These are phyloP conservation scores for Dysphania ambrosioides DNA, from an alignment of 148 eudicot species.

Conservation along the genomic window DNA sequence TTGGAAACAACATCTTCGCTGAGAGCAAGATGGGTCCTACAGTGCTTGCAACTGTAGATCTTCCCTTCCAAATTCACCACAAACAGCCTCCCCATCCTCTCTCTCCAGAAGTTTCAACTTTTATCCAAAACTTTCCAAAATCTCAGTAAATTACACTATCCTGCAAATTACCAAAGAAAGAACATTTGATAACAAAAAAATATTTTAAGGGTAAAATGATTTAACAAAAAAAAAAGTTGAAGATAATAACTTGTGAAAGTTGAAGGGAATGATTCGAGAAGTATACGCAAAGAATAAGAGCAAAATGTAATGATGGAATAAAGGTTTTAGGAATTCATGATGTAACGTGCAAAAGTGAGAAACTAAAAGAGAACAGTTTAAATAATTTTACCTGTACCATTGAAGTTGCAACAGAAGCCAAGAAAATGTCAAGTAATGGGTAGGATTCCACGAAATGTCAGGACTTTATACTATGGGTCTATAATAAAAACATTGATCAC, in stretches of 20 bases:
- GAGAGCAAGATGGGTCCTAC: conserved; percentile 68
- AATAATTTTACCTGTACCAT: neutral
- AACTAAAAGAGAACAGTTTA: neutral
- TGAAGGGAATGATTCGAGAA: conserved; percentile 22
- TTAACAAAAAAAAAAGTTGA: neutral
- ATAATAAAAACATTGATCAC: neutral
- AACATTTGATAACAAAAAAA: neutral
- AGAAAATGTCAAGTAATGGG: neutral
- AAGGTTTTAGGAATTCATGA: no score
- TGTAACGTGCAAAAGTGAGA: conserved; percentile 5
- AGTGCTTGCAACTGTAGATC: conserved; percentile 81
- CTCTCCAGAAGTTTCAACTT: conserved; percentile 20
- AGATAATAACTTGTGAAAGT: conserved; percentile 8
- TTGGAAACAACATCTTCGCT: conserved; percentile 61
- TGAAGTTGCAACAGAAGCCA: neutral
- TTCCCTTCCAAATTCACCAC: conserved; percentile 66
- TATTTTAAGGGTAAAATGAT: neutral
- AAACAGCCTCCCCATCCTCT: conserved; percentile 70
- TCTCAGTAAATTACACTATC: neutral
- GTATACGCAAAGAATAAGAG: conserved; percentile 18
- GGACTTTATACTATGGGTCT: neutral
- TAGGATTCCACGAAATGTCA: neutral
- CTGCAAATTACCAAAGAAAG: neutral
- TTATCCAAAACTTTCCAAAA: conserved; percentile 9
- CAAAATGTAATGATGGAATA: neutral